Evolutionary conservation across 1,284 basidiomycete genomes (phyloP).

Genomic region (Inonotus obliquus): DNA sequence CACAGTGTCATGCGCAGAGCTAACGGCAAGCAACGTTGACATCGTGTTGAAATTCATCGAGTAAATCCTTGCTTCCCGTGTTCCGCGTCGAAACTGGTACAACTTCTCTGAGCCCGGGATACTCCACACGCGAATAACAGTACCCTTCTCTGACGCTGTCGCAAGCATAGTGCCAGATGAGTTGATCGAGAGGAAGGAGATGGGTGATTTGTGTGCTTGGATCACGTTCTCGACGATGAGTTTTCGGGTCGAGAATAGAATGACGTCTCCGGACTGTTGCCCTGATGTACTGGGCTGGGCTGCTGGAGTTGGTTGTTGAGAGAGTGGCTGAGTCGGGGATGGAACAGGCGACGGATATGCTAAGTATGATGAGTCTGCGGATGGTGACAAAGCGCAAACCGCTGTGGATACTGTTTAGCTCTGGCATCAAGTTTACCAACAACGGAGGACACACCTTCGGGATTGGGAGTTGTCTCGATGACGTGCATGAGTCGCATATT

Average conservation of each 20-base stretch:
- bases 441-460: slow-evolving; percentile 63
- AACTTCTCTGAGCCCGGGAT: slow-evolving; percentile 90
- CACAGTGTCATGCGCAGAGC: slow-evolving; percentile 91
- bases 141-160: slow-evolving; percentile 93
- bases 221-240: slow-evolving; percentile 93
- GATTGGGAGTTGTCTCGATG: slow-evolving; percentile 95
- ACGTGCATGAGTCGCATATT: slow-evolving; percentile 98
- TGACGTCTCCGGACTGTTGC: slow-evolving; percentile 77
- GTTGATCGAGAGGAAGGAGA: slow-evolving; percentile 87
- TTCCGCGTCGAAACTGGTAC: slow-evolving; percentile 92
- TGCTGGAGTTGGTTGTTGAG: slow-evolving; percentile 33
- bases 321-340: slow-evolving; percentile 62
- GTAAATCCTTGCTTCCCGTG: slow-evolving; percentile 83
- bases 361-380: slow-evolving; percentile 93
- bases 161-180: slow-evolving; percentile 87
- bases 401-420: slow-evolving; percentile 43
- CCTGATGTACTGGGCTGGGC: slow-evolving; percentile 34
- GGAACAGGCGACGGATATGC: slow-evolving; percentile 95
- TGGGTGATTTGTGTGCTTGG: slow-evolving; percentile 93
- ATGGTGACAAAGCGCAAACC: slow-evolving; percentile 91
- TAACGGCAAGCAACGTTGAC: slow-evolving; percentile 82
- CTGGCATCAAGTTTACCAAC: background rate
- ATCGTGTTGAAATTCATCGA: slow-evolving; percentile 91
- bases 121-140: slow-evolving; percentile 93
- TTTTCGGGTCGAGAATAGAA: slow-evolving; percentile 89